Evolutionary conservation across 2,329 filamentous ascomycete genomes (phyloP).

Genomic region (Aspergillus sp.): DNA sequence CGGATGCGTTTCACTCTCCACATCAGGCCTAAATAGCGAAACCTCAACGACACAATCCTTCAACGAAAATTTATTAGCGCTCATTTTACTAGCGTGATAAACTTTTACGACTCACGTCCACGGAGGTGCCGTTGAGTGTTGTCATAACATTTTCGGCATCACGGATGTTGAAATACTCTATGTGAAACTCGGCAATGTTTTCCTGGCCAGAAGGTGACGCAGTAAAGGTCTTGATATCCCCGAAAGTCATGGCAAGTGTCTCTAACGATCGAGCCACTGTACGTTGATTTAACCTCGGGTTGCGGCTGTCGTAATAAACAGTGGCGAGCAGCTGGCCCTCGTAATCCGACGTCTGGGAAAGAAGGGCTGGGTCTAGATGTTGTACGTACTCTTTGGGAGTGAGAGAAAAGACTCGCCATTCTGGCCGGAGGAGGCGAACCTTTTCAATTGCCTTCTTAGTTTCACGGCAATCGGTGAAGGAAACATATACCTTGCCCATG

Average conservation of each 20-base stretch:
- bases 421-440: constrained; percentile 43
- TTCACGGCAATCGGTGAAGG: constrained; percentile 62
- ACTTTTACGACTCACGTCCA: constrained; percentile 30
- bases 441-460: constrained; percentile 53
- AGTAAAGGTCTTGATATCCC: constrained; percentile 38
- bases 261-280: constrained; percentile 51
- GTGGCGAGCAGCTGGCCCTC: constrained; percentile 58
- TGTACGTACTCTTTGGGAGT: constrained; percentile 47
- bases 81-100: neutral
- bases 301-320: constrained; percentile 42
- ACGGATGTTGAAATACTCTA: constrained; percentile 42
- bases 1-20: constrained; percentile 19
- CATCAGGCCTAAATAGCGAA: constrained; percentile 31
- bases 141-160: constrained; percentile 36
- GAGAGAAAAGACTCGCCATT: constrained; percentile 52
- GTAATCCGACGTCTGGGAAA: constrained; percentile 41
- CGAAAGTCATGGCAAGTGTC: constrained; percentile 37
- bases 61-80: neutral
- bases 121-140: constrained; percentile 35
- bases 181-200: constrained; percentile 36
- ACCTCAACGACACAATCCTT: constrained; percentile 34
- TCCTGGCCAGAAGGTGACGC: constrained; percentile 27
- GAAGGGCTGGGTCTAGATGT: constrained; percentile 29
- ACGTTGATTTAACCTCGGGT: constrained; percentile 26
- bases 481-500: constrained; percentile 51